Percentiles rank a stretch among this genome's conserved stretches.
Conservation (phyloP, 495 filamentous ascomycete species). For the Daldinia decipiens region DNA sequence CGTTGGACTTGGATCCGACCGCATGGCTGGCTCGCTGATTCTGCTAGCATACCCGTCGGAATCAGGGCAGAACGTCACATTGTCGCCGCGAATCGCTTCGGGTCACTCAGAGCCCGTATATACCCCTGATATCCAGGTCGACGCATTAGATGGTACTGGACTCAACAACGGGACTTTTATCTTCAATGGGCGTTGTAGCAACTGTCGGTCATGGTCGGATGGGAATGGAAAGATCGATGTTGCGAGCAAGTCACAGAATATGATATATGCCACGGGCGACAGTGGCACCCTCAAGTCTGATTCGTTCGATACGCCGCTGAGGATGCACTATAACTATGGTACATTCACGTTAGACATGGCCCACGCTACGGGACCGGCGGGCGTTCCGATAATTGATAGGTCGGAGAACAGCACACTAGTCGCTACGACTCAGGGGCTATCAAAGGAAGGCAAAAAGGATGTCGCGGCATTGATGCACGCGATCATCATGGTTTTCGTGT, state of each 20-base stretch:
- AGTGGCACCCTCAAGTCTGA: slow-evolving; percentile 51
- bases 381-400: slow-evolving; percentile 43
- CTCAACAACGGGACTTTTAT: slow-evolving; percentile 55
- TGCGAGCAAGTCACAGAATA: slow-evolving; percentile 51
- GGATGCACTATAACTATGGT: slow-evolving; percentile 65
- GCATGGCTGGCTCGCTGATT: slow-evolving; percentile 64
- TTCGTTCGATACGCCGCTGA: slow-evolving; percentile 54
- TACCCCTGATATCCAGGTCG: slow-evolving; percentile 52
- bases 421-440: slow-evolving; percentile 38
- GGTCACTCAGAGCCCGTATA: slow-evolving; percentile 62
- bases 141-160: slow-evolving; percentile 54
- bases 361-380: slow-evolving; percentile 56
- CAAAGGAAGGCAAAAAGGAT: slow-evolving; percentile 41
- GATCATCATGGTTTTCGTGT: slow-evolving; percentile 61
- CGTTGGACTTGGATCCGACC: slow-evolving; percentile 60
- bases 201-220: slow-evolving; percentile 57
- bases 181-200: slow-evolving; percentile 60
- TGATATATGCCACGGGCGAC: slow-evolving; percentile 69
- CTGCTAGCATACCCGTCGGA: slow-evolving; percentile 60
- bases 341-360: slow-evolving; percentile 64
- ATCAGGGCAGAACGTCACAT: slow-evolving; percentile 58
- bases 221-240: slow-evolving; percentile 53
- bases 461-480: slow-evolving; percentile 58
- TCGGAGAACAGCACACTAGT: slow-evolving; percentile 36
- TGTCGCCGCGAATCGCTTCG: slow-evolving; percentile 58